Conservation (phyloP, 1,284 basidiomycete genomes). For the Calocybe gambosa region DNA sequence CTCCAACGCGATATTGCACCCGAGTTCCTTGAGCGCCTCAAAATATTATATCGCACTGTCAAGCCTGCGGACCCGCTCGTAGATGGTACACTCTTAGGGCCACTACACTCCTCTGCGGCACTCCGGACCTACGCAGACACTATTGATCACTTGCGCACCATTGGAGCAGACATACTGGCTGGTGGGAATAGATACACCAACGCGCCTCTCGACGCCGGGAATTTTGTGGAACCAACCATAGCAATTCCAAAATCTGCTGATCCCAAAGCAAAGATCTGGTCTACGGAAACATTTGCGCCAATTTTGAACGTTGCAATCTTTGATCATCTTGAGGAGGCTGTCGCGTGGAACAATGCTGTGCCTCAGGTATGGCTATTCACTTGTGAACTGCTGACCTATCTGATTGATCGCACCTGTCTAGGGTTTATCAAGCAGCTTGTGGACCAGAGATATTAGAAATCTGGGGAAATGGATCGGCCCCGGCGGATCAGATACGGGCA, state of each 20-base stretch:
- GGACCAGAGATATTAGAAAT: slow-evolving; percentile 79
- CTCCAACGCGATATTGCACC: slow-evolving; percentile 78
- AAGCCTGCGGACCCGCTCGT: slow-evolving; percentile 80
- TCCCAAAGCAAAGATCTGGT: slow-evolving; percentile 59
- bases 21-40: slow-evolving; percentile 70
- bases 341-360: slow-evolving; percentile 89
- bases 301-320: slow-evolving; percentile 86
- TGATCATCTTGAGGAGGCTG: slow-evolving; percentile 86
- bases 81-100: slow-evolving; percentile 73
- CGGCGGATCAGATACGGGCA: slow-evolving; percentile 79
- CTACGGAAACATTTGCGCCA: slow-evolving; percentile 82
- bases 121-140: slow-evolving; percentile 64
- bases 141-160: slow-evolving; percentile 55
- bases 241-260: slow-evolving; percentile 58
- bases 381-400: slow-evolving; percentile 14
- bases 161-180: slow-evolving; percentile 71
- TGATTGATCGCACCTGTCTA: slow-evolving; percentile 23
- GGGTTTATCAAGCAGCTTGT: slow-evolving; percentile 86
- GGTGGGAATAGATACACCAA: slow-evolving; percentile 57
- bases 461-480: slow-evolving; percentile 92
- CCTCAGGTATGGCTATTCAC: slow-evolving; percentile 53
- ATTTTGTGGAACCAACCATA: slow-evolving; percentile 88
- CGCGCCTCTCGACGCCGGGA: slow-evolving; percentile 56
- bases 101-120: slow-evolving; percentile 70
- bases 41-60: slow-evolving; percentile 65